A percentile compares a stretch with the other conserved stretches of the same genome.
phyloP scores from a whole-genome alignment of 495 filamentous ascomycete genomes.

The Hypomontagnella submonticulosa region DNA sequence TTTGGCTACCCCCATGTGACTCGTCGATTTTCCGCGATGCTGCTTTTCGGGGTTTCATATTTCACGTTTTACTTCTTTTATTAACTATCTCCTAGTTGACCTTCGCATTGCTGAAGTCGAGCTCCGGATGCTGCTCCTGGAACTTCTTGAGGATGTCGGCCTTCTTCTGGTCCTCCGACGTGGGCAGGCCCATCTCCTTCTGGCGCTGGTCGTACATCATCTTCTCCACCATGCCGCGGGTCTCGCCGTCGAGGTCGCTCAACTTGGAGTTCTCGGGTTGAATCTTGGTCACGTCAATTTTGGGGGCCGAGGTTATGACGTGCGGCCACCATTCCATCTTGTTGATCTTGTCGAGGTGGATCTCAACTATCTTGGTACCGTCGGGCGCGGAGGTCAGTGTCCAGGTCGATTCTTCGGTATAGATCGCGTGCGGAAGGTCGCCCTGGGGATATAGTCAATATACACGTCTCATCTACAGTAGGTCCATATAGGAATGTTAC shows the following conservation, averaged over 20 bases:
- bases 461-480: not conserved
- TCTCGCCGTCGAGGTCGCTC: conserved; percentile 94
- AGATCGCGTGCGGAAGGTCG: conserved; percentile 81
- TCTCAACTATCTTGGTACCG: conserved; percentile 77
- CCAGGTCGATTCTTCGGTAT: conserved; percentile 91
- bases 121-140: conserved; percentile 78
- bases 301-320: conserved; percentile 82
- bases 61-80: conserved; percentile 43
- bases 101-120: conserved; percentile 85
- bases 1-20: too few relatives aligned
- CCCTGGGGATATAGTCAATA: conserved; percentile 65
- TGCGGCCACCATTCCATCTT: conserved; percentile 99
- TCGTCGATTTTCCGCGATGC: too few relatives aligned
- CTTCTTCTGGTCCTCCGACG: conserved; percentile 93
- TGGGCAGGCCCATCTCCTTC: conserved; percentile 88
- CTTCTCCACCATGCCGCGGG: conserved; percentile 98
- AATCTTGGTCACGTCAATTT: conserved; percentile 95
- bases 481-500: conserved; percentile 22
- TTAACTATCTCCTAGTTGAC: conserved; percentile 60
- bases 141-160: conserved; percentile 92
- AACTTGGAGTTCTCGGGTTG: conserved; percentile 90
- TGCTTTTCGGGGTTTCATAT: not conserved
- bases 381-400: conserved; percentile 77
- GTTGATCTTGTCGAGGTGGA: conserved; percentile 97
- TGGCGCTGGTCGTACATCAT: conserved; percentile 99